Conservation (phyloP, 148 eudicot genomes). For the Vaccinium corymbosum region DNA sequence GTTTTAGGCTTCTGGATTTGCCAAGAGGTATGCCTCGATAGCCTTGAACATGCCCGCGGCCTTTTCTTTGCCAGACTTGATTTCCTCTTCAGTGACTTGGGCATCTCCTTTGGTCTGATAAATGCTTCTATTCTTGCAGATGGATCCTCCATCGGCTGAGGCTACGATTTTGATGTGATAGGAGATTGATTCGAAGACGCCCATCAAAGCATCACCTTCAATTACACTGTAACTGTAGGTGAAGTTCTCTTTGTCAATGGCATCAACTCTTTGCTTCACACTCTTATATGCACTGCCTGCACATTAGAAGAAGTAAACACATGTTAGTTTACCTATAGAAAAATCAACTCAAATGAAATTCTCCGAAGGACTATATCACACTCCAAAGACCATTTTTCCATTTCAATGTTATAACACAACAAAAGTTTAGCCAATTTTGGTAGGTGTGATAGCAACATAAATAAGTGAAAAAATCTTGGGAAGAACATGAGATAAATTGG, state of each 20-base stretch:
- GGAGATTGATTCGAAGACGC: conserved; percentile 9
- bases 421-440: no score
- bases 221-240: conserved; percentile 18
- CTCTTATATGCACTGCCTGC: conserved; percentile 12
- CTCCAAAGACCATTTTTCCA: neutral
- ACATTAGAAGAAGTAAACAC: neutral
- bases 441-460: no score
- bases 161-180: conserved; percentile 11
- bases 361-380: neutral
- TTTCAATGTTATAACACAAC: no score
- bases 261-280: conserved; percentile 4
- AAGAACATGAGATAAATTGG: conserved; percentile 1
- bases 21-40: conserved; percentile 23
- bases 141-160: conserved; percentile 4
- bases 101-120: conserved; percentile 16
- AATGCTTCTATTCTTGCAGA: neutral
- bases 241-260: conserved; percentile 9
- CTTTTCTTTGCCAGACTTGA: conserved; percentile 21
- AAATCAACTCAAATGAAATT: no score
- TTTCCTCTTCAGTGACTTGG: conserved; percentile 11
- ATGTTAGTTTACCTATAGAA: neutral
- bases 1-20: conserved; percentile 20
- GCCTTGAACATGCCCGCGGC: conserved; percentile 18
- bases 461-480: neutral
- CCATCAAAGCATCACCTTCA: conserved; percentile 20